These are phyloP conservation scores for Ceratocystis cubensis DNA, from an alignment of 2,329 filamentous ascomycete genomes.

Conservation along the genomic window DNA sequence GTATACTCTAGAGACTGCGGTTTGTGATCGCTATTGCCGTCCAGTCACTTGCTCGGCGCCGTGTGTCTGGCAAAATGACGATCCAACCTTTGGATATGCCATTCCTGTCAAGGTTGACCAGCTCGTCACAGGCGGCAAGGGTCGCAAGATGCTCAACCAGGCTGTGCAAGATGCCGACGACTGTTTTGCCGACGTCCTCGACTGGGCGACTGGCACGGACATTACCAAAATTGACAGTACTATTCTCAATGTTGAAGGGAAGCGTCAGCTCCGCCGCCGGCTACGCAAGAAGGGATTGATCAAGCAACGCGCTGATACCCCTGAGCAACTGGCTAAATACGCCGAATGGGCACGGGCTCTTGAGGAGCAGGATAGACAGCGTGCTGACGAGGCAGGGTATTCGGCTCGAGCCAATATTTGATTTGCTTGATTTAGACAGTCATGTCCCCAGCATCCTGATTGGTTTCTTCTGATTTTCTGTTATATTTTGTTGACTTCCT, in stretches of 20 bases:
- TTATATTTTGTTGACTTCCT: slow-evolving; percentile 1
- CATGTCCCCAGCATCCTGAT: no score
- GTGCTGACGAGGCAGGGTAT: slow-evolving; percentile 26
- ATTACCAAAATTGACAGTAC: slow-evolving; percentile 30
- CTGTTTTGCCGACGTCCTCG: slow-evolving; percentile 36
- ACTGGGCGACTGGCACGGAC: slow-evolving; percentile 34
- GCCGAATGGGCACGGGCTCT: slow-evolving; percentile 33
- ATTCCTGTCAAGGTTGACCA: slow-evolving; percentile 51
- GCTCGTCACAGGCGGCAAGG: slow-evolving; percentile 43
- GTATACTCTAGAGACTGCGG: slow-evolving; percentile 41
- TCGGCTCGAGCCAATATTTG: slow-evolving; percentile 22
- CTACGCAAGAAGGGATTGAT: slow-evolving; percentile 37
- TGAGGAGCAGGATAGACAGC: slow-evolving; percentile 30
- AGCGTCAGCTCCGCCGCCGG: slow-evolving; percentile 38
- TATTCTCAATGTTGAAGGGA: slow-evolving; percentile 30
- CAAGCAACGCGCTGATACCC: slow-evolving; percentile 29
- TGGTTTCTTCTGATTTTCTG: no score
- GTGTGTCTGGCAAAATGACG: slow-evolving; percentile 45
- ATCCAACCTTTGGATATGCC: slow-evolving; percentile 48
- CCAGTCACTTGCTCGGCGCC: slow-evolving; percentile 38
- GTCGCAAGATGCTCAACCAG: slow-evolving; percentile 31
- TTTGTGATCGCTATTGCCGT: slow-evolving; percentile 43
- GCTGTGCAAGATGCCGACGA: slow-evolving; percentile 36
- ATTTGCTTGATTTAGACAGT: no score
- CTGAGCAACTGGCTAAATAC: slow-evolving; percentile 34